These are phyloP conservation scores for Sphagnum contortum DNA, from an alignment of 225 moss, liverwort and hornwort species.

Conservation along the genomic window DNA sequence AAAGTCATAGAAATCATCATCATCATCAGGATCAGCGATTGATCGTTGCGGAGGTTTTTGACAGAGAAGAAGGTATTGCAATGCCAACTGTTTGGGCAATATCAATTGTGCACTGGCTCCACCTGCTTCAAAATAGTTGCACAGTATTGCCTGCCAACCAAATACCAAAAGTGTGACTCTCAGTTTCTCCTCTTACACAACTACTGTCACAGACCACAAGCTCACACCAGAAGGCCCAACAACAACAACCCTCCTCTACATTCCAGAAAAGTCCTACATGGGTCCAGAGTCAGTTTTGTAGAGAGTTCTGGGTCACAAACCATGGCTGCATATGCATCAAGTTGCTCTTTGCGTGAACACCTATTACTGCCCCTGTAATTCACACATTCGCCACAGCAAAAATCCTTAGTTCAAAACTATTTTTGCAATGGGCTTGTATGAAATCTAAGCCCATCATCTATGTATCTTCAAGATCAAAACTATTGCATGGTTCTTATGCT, in stretches of 20 bases:
- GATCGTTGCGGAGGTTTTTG: slow-evolving; percentile 22
- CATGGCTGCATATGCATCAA: slow-evolving; percentile 95
- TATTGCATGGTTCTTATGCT: not conserved
- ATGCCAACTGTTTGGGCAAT: slow-evolving; percentile 55
- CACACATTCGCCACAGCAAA: not conserved
- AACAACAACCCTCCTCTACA: not conserved
- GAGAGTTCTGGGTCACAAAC: slow-evolving; percentile 17
- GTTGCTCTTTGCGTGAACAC: slow-evolving; percentile 65
- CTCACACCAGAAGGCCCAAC: no score
- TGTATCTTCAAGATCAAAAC: not conserved
- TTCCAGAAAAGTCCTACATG: not conserved
- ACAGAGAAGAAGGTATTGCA: slow-evolving; percentile 71
- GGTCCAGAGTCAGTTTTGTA: not conserved
- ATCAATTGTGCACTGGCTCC: slow-evolving; percentile 61
- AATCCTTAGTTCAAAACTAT: not conserved
- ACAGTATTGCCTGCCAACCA: slow-evolving; percentile 36
- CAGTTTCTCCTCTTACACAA: not conserved
- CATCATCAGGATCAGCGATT: slow-evolving; percentile 10
- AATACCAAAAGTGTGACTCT: not conserved
- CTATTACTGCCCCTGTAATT: slow-evolving; percentile 74
- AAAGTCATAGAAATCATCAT: slow-evolving; percentile 31
- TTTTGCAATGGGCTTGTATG: not conserved
- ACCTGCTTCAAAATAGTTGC: slow-evolving; percentile 57
- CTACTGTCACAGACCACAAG: not conserved
- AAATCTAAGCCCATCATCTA: not conserved